A percentile compares a stretch with the other conserved stretches of the same genome.
Conservation (phyloP, 2,329 filamentous ascomycete genomes). For the Didymella arachidicola region DNA sequence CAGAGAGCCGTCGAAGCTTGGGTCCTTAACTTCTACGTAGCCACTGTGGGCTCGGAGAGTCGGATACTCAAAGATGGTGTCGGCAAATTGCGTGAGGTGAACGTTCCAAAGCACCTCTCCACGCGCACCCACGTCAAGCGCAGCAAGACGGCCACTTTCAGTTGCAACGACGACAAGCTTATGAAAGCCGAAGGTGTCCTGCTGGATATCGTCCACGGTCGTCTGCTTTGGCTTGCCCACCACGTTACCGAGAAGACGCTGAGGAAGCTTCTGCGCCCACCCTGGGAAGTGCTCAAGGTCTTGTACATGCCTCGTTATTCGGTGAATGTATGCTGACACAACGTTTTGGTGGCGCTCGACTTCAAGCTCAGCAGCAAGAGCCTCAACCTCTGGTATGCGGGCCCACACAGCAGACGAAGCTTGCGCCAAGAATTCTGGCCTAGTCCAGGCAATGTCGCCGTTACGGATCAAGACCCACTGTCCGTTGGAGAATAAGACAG, state of each 20-base stretch:
- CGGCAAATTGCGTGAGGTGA: conserved; percentile 66
- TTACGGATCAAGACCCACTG: conserved; percentile 89
- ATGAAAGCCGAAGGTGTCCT: conserved; percentile 86
- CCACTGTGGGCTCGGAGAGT: conserved; percentile 43
- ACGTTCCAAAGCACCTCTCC: conserved; percentile 80
- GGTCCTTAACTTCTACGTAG: conserved; percentile 45
- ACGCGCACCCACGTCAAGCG: conserved; percentile 76
- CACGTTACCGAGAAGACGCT: conserved; percentile 66
- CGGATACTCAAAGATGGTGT: conserved; percentile 70
- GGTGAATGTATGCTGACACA: conserved; percentile 83
- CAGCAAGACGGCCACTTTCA: conserved; percentile 78
- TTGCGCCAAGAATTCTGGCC: conserved; percentile 82
- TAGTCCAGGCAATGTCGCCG: conserved; percentile 79
- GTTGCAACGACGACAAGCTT: conserved; percentile 86
- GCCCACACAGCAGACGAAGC: conserved; percentile 82
- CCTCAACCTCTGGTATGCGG: conserved; percentile 75
- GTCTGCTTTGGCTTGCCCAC: conserved; percentile 66
- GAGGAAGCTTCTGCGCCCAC: conserved; percentile 74
- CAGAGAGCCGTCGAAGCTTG: conserved; percentile 32
- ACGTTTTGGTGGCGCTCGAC: conserved; percentile 85
- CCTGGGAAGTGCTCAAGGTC: conserved; percentile 80
- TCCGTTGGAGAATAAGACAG: conserved; percentile 68
- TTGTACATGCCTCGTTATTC: conserved; percentile 79
- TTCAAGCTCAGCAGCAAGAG: conserved; percentile 80
- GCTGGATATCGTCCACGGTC: conserved; percentile 60